phyloP scores from a whole-genome alignment of 75 land plant genomes.

The Chamaecyparis obtusa region DNA sequence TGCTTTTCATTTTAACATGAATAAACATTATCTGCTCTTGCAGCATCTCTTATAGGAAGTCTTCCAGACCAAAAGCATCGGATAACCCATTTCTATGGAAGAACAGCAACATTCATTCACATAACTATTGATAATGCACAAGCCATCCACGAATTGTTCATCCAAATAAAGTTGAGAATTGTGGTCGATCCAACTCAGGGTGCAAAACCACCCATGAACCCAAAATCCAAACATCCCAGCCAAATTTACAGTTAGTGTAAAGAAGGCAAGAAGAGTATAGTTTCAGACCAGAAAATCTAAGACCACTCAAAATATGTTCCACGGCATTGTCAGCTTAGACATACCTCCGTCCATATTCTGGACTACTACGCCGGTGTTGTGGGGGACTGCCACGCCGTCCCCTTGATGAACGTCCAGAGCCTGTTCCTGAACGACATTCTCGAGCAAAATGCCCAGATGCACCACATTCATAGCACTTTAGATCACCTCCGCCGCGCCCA shows the following conservation, averaged over 20 bases:
- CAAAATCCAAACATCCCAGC: neutral
- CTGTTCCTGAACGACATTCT: neutral
- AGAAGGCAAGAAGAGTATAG: neutral
- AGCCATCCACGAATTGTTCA: neutral
- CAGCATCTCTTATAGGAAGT: neutral
- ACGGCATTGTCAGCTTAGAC: neutral
- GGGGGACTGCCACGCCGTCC: neutral
- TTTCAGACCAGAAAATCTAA: neutral
- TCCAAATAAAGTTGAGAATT: neutral
- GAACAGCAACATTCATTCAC: neutral
- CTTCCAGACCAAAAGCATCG: neutral
- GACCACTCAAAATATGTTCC: neutral
- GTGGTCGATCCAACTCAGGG: neutral
- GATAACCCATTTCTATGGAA: conserved; percentile 1
- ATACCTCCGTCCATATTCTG: neutral
- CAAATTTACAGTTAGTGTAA: neutral
- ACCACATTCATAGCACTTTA: neutral
- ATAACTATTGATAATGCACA: neutral
- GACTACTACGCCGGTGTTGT: neutral
- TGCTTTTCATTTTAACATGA: conserved; percentile 2
- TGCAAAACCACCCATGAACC: conserved; percentile 3
- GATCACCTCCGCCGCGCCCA: neutral
- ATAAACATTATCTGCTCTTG: neutral
- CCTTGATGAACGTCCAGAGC: conserved; percentile 1
- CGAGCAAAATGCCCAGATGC: neutral